Conservation (phyloP, 805 yeast species). For the Tetrapisispora pingtungensis region DNA sequence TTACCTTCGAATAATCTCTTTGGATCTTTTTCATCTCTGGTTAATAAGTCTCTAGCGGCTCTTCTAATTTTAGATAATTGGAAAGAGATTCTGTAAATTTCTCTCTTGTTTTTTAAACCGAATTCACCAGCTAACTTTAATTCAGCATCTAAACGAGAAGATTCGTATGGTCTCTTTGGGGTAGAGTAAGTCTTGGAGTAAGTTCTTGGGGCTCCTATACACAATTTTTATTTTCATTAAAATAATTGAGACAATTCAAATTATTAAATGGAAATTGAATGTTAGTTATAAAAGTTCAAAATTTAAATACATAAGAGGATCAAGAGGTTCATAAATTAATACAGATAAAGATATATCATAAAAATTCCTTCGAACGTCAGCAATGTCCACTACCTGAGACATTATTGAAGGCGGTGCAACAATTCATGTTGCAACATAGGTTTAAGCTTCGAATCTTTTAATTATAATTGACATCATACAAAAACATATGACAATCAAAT, state of each 20-base stretch:
- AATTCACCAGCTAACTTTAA: slow-evolving; percentile 98
- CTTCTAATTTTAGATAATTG: slow-evolving; percentile 99
- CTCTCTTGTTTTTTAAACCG: slow-evolving; percentile 99
- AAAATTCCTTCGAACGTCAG: background rate
- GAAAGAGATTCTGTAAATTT: slow-evolving; percentile 98
- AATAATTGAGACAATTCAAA: too few relatives aligned
- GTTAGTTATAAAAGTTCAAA: slow-evolving; percentile 3
- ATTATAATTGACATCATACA: too few relatives aligned
- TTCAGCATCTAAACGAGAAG: slow-evolving; percentile 98
- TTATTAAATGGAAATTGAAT: background rate
- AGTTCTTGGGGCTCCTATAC: slow-evolving; percentile 92
- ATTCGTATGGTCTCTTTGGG: slow-evolving; percentile 99
- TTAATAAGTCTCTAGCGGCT: slow-evolving; percentile 99
- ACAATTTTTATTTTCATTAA: background rate
- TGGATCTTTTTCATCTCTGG: slow-evolving; percentile 99
- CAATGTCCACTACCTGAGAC: too few relatives aligned
- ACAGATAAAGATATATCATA: background rate
- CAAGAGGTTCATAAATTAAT: slow-evolving; percentile 7
- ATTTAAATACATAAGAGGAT: slow-evolving; percentile 2
- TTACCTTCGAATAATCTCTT: slow-evolving; percentile 99
- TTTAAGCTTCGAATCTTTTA: background rate
- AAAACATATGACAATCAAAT: background rate
- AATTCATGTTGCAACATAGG: background rate
- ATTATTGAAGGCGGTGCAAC: background rate
- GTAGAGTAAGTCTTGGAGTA: slow-evolving; percentile 99